A percentile compares a stretch with the other conserved stretches of the same genome.
Evolutionary conservation across 805 yeast species (phyloP).

Genomic region (Monosporozyma servazzii): DNA sequence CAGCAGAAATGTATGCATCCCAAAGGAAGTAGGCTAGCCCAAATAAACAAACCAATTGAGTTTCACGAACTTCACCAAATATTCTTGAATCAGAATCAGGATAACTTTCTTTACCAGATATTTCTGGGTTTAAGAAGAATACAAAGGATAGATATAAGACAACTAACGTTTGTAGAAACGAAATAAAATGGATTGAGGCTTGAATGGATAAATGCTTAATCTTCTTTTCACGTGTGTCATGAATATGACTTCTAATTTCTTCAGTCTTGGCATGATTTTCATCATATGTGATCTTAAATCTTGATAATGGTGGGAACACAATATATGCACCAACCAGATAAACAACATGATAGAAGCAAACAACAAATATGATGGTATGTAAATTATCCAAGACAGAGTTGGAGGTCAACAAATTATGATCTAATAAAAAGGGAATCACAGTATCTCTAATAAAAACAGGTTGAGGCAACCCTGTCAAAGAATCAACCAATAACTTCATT

Average conservation of each 20-base stretch:
- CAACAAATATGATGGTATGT: constrained; percentile 25
- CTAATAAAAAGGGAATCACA: constrained; percentile 12
- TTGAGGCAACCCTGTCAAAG: constrained; percentile 14
- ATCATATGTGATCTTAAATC: constrained; percentile 9
- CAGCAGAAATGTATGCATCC: constrained; percentile 63
- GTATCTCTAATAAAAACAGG: constrained; percentile 9
- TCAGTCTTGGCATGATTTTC: constrained; percentile 8
- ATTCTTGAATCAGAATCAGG: constrained; percentile 19
- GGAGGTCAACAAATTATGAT: constrained; percentile 13
- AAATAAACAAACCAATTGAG: constrained; percentile 24
- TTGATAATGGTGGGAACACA: constrained; percentile 22
- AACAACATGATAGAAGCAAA: constrained; percentile 24
- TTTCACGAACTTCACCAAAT: constrained; percentile 19
- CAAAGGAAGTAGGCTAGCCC: constrained; percentile 78
- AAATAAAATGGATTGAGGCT: constrained; percentile 55
- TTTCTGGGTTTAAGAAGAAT: constrained; percentile 9
- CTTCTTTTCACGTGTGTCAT: constrained; percentile 7
- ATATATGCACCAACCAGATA: constrained; percentile 21
- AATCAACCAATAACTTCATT: constrained; percentile 7
- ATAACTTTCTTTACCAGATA: constrained; percentile 6
- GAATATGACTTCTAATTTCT: constrained; percentile 3
- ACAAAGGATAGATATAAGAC: constrained; percentile 40
- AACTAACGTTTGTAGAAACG: constrained; percentile 70
- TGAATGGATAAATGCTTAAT: constrained; percentile 18
- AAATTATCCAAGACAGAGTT: constrained; percentile 17